These are phyloP conservation scores for Caryopteris hybrid DNA, from an alignment of 305 asterid species.

Conservation along the genomic window DNA sequence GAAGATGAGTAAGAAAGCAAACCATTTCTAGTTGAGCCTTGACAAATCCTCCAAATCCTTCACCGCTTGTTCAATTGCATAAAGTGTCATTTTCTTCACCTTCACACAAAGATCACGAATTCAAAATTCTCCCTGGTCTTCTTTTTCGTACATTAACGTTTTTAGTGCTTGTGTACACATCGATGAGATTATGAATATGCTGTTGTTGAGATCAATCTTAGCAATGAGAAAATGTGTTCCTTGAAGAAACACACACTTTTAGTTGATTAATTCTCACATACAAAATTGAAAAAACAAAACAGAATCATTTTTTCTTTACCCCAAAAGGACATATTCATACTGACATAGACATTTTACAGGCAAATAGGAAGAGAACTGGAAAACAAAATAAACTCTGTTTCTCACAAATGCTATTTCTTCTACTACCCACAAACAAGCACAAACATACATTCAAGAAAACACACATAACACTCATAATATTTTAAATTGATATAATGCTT, in stretches of 20 bases:
- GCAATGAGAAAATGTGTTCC: not conserved
- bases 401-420: not conserved
- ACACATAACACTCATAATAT: not conserved
- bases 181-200: not conserved
- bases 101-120: conserved; percentile 9
- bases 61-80: conserved; percentile 37
- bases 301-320: not conserved
- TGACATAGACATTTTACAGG: not conserved
- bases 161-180: not conserved
- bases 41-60: conserved; percentile 23
- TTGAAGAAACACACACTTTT: not conserved
- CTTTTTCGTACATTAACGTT: not conserved
- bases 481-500: not conserved
- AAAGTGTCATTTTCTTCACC: conserved; percentile 49
- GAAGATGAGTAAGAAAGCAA: conserved; percentile 3
- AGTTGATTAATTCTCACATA: not conserved
- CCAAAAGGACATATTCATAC: not conserved
- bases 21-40: conserved; percentile 22
- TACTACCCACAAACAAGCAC: not conserved
- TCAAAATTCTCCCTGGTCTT: not conserved
- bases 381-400: not conserved
- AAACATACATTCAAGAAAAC: not conserved
- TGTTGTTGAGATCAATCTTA: not conserved
- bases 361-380: not conserved
- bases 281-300: not conserved